phyloP scores from a whole-genome alignment of 2,329 filamentous ascomycete species.

The Fusarium sacchari region DNA sequence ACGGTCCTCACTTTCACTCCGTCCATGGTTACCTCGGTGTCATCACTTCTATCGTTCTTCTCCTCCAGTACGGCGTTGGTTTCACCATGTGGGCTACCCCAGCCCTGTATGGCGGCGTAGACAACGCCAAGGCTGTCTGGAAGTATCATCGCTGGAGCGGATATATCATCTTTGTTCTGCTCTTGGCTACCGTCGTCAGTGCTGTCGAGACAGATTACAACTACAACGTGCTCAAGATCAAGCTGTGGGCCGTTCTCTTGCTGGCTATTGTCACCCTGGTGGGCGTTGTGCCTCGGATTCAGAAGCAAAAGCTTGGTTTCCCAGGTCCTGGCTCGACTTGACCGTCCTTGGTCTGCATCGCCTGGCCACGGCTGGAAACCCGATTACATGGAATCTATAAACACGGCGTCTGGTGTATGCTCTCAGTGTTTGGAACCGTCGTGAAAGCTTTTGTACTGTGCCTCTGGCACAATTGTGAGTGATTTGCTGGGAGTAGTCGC shows the following conservation, averaged over 20 bases:
- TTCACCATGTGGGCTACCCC: slow-evolving; percentile 85
- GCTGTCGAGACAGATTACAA: slow-evolving; percentile 84
- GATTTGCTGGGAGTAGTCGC: neutral
- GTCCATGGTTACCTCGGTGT: slow-evolving; percentile 86
- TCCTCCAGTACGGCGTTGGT: slow-evolving; percentile 80
- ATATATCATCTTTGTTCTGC: slow-evolving; percentile 76
- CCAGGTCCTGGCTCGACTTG: slow-evolving; percentile 25
- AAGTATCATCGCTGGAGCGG: slow-evolving; percentile 88
- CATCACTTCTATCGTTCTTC: slow-evolving; percentile 74
- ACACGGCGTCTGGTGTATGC: neutral
- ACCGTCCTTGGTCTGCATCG: neutral
- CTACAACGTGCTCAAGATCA: slow-evolving; percentile 72
- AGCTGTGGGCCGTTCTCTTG: slow-evolving; percentile 79
- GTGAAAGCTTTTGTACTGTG: neutral
- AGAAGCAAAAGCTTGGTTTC: slow-evolving; percentile 80
- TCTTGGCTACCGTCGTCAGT: slow-evolving; percentile 78
- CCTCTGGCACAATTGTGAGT: neutral
- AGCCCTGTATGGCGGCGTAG: slow-evolving; percentile 77
- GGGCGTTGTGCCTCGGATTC: slow-evolving; percentile 81
- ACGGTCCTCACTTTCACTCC: slow-evolving; percentile 79
- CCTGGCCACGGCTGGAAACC: neutral
- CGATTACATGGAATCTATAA: neutral
- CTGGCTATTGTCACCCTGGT: slow-evolving; percentile 71
- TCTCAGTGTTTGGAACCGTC: neutral
- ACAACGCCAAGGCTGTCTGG: slow-evolving; percentile 83